Evolutionary conservation across 73 alveolate genomes (phyloP), one percentile per base, ranked within the genome.

Genomic region (Paramecium caudatum): DNA sequence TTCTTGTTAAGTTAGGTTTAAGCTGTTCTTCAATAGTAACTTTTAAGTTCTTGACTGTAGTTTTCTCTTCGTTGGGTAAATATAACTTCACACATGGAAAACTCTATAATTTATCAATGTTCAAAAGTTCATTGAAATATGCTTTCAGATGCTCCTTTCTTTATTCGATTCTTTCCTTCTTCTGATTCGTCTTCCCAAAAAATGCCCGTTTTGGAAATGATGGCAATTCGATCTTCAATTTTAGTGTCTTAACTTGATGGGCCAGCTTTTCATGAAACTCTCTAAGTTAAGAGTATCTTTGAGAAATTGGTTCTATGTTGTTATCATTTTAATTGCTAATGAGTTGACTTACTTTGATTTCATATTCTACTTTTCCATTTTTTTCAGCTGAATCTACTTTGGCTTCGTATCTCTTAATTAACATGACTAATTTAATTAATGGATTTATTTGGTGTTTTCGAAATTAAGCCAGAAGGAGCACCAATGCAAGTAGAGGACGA

Each of bases 361-460:
- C 23, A 55, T 55, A 55, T 55, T 27, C 30, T 55, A 55, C 80
- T 55, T 55, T 55, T n/a, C n/a, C n/a, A n/a, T n/a, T n/a, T n/a
- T n/a, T n/a, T n/a, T n/a, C n/a, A n/a, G n/a, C n/a, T n/a, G n/a
- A n/a, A n/a, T n/a, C n/a, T n/a, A n/a, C n/a, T n/a, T n/a, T n/a
- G n/a, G n/a, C n/a, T n/a, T n/a, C n/a, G n/a, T n/a, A n/a, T n/a
- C n/a, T n/a, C n/a, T n/a, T n/a, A n/a, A n/a, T n/a, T n/a, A n/a
- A n/a, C n/a, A n/a, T n/a, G n/a, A n/a, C n/a, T n/a, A n/a, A 55
- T 34, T 74, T 74, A 74, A 74, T 74, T 74, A 74, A 74, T 74
- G 88, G 88, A 74, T 39, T 74, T 74, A 74, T 74, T 74, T 74
- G 88, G 88, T 27, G 88, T 74, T 19, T 74, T 74, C 55, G 88